Conservation (phyloP, 2,329 filamentous ascomycete species). For the Phyllosticta citriasiana region DNA sequence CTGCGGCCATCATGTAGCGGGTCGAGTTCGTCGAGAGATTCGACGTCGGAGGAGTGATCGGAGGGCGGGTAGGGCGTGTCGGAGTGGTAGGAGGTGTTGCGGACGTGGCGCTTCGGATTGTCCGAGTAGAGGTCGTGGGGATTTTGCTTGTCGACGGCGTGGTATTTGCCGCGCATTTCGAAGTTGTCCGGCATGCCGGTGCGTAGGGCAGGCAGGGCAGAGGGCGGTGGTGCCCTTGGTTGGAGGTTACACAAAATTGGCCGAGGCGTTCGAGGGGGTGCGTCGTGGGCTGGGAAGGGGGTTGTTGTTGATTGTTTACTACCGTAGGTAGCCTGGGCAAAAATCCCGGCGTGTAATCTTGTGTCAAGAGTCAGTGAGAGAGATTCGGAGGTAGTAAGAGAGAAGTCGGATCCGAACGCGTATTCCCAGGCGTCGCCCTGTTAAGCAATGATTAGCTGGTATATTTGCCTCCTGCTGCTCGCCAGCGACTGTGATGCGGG, state of each 20-base stretch:
- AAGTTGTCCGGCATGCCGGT: constrained; percentile 13
- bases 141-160: constrained; percentile 21
- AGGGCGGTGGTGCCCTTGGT: not conserved
- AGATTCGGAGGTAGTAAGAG: not conserved
- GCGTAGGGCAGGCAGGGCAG: not conserved
- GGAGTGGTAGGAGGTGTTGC: constrained; percentile 20
- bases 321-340: not conserved
- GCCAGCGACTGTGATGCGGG: not conserved
- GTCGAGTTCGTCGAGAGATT: constrained; percentile 36
- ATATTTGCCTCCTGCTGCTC: not conserved
- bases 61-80: constrained; percentile 25
- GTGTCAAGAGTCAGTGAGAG: not conserved
- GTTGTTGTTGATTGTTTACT: not conserved
- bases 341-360: not conserved
- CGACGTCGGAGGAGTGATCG: constrained; percentile 21
- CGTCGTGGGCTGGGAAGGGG: not conserved
- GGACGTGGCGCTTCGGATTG: not conserved
- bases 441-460: not conserved
- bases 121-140: not conserved
- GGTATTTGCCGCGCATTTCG: constrained; percentile 29
- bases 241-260: not conserved
- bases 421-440: not conserved
- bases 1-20: constrained; percentile 30
- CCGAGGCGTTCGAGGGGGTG: not conserved
- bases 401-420: not conserved